Base-by-base conservation (phyloP, 2,329 filamentous ascomycete genomes). In the Exophiala lecanii-corni region DNA sequence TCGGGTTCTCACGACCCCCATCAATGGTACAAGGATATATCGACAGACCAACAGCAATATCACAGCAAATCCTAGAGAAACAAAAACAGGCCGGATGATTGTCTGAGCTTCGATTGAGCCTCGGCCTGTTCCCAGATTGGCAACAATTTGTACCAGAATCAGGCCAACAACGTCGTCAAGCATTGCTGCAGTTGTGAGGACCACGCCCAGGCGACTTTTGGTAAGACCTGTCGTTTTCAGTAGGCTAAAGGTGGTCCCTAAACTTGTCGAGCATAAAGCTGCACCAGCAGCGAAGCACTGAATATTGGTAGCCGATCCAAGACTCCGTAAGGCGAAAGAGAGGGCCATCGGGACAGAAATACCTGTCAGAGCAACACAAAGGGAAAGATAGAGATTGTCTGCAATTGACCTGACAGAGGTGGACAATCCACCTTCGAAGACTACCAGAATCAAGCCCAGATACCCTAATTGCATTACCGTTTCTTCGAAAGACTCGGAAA, bases 101-200 rank as follows among this genome's bases (percentile, higher is more conserved):
- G 66, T 71, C 4, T 64, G 54, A 1, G 63, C 62, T 31, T 52
- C 62, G 48, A 74, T 61, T 2, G 50, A 54, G 6, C 50, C 39
- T 2, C 48, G 40, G 33, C 49, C 53, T 34, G 59, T 41, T 62
- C 82, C 73, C 0, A 91, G 67, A 35, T 80, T 81, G 0, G 82
- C 76, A 16, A 92, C 82, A 34, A 91, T 74, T 52, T 86, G 78
- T 0, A 88, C 82, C 77, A 91, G 84, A 5, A 89, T 77, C 7
- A 91, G 66, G 0, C 51, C 51, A 1, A 86, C 75, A 0, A 91
- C 81, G 63, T 92, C 86, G 58, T 92, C 86, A 65, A 92, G 77
- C 77, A 92, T 86, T 0, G 86, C 86, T 1, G 84, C 85, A 45
- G 77, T 81, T 2, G 78, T 77, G 1, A 89, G 70, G 0, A 92